phyloP scores from a whole-genome alignment of 352 stramenopile genomes.

The Globisporangium uncinulatum region DNA sequence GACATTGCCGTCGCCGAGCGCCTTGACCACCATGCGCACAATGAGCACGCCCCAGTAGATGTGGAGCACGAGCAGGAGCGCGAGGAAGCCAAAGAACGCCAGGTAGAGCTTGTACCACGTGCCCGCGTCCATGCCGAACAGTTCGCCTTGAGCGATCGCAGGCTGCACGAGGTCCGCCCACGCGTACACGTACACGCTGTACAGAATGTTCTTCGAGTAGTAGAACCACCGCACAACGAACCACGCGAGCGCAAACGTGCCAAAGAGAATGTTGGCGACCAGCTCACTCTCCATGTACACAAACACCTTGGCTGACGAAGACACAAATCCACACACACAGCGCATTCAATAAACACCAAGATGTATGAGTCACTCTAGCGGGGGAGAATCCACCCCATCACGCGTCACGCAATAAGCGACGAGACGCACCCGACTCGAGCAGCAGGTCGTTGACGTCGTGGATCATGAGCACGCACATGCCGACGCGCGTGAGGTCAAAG shows the following conservation, averaged over 20 bases:
- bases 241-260: slow-evolving; percentile 61
- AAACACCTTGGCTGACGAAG: slow-evolving; percentile 79
- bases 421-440: slow-evolving; percentile 44
- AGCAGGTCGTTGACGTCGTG: slow-evolving; percentile 78
- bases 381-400: background rate
- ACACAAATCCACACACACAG: background rate
- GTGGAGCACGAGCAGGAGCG: slow-evolving; percentile 60
- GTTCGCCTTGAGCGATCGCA: slow-evolving; percentile 37
- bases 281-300: slow-evolving; percentile 67
- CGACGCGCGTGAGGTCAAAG: slow-evolving; percentile 63
- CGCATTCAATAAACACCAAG: slow-evolving; percentile 1
- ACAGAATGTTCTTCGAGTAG: slow-evolving; percentile 73
- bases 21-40: slow-evolving; percentile 66
- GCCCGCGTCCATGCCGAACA: slow-evolving; percentile 24
- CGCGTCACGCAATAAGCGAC: background rate
- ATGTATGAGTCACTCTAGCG: no score
- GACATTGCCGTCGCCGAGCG: slow-evolving; percentile 55
- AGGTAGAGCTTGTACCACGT: slow-evolving; percentile 57
- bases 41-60: slow-evolving; percentile 77
- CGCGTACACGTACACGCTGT: slow-evolving; percentile 42
- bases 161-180: slow-evolving; percentile 46
- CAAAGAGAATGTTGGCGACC: slow-evolving; percentile 69
- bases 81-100: slow-evolving; percentile 49
- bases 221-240: slow-evolving; percentile 69
- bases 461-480: slow-evolving; percentile 78